Base-by-base conservation (phyloP, 192 early-diverging fungal genomes). In the Entomortierella beljakovae region DNA sequence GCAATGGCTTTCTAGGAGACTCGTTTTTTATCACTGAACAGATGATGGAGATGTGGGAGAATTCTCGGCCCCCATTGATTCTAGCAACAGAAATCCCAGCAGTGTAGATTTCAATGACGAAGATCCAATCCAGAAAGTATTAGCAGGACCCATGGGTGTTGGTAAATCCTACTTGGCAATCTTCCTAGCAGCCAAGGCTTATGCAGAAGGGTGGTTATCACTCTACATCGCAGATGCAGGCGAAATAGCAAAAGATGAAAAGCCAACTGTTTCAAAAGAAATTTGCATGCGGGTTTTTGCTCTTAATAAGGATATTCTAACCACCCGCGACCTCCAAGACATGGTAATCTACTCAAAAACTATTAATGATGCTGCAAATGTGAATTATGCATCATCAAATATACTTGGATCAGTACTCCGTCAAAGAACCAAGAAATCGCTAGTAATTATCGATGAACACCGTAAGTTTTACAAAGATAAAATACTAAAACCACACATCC, bases 41-140 rank as follows among this genome's bases (percentile, higher is more conserved):
- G n/a, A n/a, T n/a, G n/a, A n/a, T n/a, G n/a, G n/a, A n/a, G n/a
- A n/a, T n/a, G n/a, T n/a, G n/a, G n/a, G n/a, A n/a, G n/a, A n/a
- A n/a, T n/a, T n/a, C n/a, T n/a, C n/a, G 40, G 23, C 16, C n/a
- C 6, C 29, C 53, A 22, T 37, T 35, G 67, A 52, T 64, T 75
- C 6, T 9, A 18, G 18, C 10, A 43, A 13, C 18, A 9, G 18
- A 43, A 43, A 18, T 43, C 9, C 9, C 9, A 9, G 18, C 9
- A 9, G 42, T n/a, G n/a, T n/a, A n/a, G n/a, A n/a, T n/a, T n/a
- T n/a, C n/a, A n/a, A n/a, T n/a, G n/a, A n/a, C n/a, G n/a, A n/a
- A 9, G 10, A 13, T 18, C 9, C 42, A 43, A 13, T 13, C 42
- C 42, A 18, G 18, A 9, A 18, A 18, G 18, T 43, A 9, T 18